Evolutionary conservation across 176 grass and related monocot genomes (phyloP).

Genomic region (Triticum monococcum): DNA sequence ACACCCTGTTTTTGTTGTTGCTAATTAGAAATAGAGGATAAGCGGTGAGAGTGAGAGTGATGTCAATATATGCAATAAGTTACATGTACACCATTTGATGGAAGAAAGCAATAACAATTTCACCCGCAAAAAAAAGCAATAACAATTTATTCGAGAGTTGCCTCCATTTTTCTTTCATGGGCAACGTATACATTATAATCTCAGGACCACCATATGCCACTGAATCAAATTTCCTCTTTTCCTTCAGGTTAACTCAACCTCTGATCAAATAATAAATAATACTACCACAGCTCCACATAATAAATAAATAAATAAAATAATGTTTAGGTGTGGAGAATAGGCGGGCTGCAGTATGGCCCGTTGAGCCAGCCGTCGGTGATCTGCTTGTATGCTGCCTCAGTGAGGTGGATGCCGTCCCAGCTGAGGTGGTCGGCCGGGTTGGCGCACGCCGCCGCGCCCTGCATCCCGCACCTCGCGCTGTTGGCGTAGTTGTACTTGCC

Average conservation of each 20-base stretch:
- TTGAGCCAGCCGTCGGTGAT: constrained; percentile 67
- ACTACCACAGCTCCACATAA: not conserved
- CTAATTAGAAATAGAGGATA: too few species aligned
- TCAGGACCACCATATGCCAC: not conserved
- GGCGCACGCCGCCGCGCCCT: constrained; percentile 44
- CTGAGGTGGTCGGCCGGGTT: constrained; percentile 52
- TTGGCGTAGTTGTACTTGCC: constrained; percentile 70
- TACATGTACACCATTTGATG: too few species aligned
- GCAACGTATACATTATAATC: not conserved
- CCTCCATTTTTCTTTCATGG: not conserved
- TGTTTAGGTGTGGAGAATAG: constrained; percentile 31
- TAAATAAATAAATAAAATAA: not conserved
- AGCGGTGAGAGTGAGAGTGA: too few species aligned
- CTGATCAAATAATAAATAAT: not conserved
- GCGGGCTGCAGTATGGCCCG: constrained; percentile 47
- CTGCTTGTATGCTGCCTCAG: constrained; percentile 53
- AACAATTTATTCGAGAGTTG: not conserved
- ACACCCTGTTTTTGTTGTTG: too few species aligned
- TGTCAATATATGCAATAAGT: too few species aligned
- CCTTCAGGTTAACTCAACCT: not conserved
- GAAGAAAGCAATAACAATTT: not conserved
- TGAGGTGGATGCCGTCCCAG: constrained; percentile 87
- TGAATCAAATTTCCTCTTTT: not conserved
- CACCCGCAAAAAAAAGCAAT: too few species aligned
- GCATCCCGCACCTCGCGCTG: constrained; percentile 44